A percentile compares a stretch with the other conserved stretches of the same genome.
Conservation (phyloP, 495 filamentous ascomycete genomes). For the Penicillium lividum region DNA sequence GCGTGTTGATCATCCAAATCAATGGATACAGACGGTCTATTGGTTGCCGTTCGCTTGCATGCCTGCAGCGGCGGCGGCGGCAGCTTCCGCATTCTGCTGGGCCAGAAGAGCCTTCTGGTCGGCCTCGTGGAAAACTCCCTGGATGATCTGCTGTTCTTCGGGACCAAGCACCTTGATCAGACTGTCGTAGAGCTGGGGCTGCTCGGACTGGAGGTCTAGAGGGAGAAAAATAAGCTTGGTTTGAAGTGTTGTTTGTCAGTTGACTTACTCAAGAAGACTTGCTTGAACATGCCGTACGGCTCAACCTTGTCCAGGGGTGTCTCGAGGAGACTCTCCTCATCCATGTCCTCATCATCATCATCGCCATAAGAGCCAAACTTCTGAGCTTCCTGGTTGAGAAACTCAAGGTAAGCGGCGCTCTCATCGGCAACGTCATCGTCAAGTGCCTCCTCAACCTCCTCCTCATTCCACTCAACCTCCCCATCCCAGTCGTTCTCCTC, state of each 20-base stretch:
- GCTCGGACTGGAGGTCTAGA: slow-evolving; percentile 81
- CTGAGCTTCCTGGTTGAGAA: slow-evolving; percentile 88
- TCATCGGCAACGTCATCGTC: slow-evolving; percentile 77
- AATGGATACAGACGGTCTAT: slow-evolving; percentile 25
- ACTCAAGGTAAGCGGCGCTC: slow-evolving; percentile 91
- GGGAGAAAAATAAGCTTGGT: slow-evolving; percentile 19
- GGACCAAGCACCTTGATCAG: slow-evolving; percentile 75
- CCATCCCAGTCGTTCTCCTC: slow-evolving; percentile 66
- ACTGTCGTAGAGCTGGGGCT: slow-evolving; percentile 82
- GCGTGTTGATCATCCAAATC: slow-evolving; percentile 1
- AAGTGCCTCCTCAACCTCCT: slow-evolving; percentile 55
- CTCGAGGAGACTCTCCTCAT: slow-evolving; percentile 89
- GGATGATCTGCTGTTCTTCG: slow-evolving; percentile 80
- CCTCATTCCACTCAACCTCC: slow-evolving; percentile 71
- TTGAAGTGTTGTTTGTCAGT: background rate
- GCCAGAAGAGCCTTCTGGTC: slow-evolving; percentile 56
- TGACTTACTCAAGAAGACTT: slow-evolving; percentile 77
- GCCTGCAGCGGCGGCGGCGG: slow-evolving; percentile 29
- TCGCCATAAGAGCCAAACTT: slow-evolving; percentile 72
- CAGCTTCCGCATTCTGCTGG: slow-evolving; percentile 41
- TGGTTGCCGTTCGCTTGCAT: slow-evolving; percentile 42
- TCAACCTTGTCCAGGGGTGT: slow-evolving; percentile 93
- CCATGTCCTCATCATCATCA: slow-evolving; percentile 85
- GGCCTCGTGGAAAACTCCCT: slow-evolving; percentile 78
- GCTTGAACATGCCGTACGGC: slow-evolving; percentile 84